phyloP scores from a whole-genome alignment of 345 rosid species.

The Populus deltoides region DNA sequence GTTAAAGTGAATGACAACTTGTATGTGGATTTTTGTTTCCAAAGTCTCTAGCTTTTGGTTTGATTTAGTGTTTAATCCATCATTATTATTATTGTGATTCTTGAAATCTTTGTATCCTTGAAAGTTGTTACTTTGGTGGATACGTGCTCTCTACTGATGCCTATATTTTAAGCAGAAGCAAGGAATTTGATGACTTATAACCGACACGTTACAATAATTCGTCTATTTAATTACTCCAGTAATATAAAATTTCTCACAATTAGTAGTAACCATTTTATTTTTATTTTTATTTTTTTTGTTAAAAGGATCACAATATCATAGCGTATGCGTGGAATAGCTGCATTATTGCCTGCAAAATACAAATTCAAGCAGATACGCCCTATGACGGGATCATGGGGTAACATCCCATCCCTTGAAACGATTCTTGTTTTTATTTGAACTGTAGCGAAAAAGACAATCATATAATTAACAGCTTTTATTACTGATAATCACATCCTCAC shows the following conservation, averaged over 20 bases:
- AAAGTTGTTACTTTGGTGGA: no score
- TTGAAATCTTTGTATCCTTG: no score
- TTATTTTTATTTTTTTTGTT: background rate
- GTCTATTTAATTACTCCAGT: no score
- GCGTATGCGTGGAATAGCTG: constrained; percentile 29
- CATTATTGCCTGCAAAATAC: constrained; percentile 24
- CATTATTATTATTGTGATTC: no score
- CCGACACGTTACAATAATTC: no score
- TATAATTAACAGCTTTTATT: background rate
- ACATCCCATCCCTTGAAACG: background rate
- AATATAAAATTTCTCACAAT: no score
- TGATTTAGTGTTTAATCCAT: background rate
- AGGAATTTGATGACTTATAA: no score
- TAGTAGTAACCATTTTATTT: no score
- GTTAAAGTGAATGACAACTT: no score
- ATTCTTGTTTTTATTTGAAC: background rate
- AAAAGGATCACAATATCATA: background rate
- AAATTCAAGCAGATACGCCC: constrained; percentile 34
- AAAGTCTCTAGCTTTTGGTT: background rate
- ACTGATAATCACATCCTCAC: background rate
- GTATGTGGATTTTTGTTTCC: background rate
- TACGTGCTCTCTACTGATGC: no score
- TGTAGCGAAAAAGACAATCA: background rate
- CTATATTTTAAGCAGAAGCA: no score
- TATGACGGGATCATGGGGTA: constrained; percentile 41